Evolutionary conservation across 2,329 filamentous ascomycete species (phyloP).

Genomic region (Diaporthe ampelina): DNA sequence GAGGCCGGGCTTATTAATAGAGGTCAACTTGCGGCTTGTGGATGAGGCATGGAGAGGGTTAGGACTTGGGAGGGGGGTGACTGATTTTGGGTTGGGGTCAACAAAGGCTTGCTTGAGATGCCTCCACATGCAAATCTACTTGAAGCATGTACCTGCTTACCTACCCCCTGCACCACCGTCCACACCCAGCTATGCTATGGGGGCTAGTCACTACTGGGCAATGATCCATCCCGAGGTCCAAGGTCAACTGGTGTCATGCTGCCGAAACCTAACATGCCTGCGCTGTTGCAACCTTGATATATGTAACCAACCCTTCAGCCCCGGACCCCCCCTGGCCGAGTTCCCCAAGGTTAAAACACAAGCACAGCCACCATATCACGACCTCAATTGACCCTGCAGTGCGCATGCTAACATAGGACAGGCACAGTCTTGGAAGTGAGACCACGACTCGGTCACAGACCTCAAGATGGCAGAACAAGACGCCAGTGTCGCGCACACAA

Average conservation of each 20-base stretch:
- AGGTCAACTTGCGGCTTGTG: no score
- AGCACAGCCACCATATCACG: background rate
- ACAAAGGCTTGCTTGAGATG: background rate
- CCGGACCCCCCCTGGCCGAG: no score
- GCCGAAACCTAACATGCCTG: background rate
- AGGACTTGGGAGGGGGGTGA: no score
- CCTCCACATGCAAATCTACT: no score
- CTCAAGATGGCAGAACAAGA: background rate
- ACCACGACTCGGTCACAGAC: background rate
- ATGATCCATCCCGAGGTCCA: constrained; percentile 1
- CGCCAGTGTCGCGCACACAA: no score
- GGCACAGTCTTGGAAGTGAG: background rate
- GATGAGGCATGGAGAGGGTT: no score
- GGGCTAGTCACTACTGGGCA: no score
- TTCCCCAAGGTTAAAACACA: no score
- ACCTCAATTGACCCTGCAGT: background rate
- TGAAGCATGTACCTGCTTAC: background rate
- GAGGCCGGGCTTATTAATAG: no score
- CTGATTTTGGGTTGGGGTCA: background rate
- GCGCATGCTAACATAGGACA: no score
- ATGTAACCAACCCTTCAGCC: background rate
- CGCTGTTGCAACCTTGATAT: background rate
- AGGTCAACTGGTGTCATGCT: background rate
- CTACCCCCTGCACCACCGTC: background rate
- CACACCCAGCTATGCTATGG: no score